These are phyloP conservation scores for Oxytropis ochrocephala DNA, from an alignment of 306 rosid species.

Conservation along the genomic window DNA sequence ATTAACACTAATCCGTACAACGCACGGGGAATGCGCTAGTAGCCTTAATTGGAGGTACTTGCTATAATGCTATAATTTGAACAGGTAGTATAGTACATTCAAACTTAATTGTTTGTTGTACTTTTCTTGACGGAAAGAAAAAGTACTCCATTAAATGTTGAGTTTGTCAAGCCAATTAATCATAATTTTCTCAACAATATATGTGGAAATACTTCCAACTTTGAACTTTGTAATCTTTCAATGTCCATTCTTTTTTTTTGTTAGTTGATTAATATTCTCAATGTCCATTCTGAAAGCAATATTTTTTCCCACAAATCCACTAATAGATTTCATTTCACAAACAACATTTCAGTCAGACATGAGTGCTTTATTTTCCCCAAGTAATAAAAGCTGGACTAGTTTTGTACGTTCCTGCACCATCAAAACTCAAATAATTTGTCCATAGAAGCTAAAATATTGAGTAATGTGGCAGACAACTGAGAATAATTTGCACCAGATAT, in stretches of 20 bases:
- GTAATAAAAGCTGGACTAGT: background rate
- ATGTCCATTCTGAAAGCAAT: slow-evolving; percentile 10
- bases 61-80: too few species aligned
- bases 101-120: too few species aligned
- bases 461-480: slow-evolving; percentile 2
- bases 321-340: background rate
- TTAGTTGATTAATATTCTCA: background rate
- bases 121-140: too few species aligned
- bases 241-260: background rate
- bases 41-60: too few species aligned
- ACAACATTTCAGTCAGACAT: background rate
- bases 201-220: background rate
- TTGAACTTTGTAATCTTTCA: background rate
- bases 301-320: background rate
- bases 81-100: too few species aligned
- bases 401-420: background rate
- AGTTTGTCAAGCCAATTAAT: background rate
- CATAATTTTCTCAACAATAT: background rate
- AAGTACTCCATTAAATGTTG: too few species aligned
- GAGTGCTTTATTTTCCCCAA: background rate
- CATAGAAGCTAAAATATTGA: background rate
- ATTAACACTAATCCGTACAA: too few species aligned
- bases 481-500: background rate
- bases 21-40: too few species aligned
- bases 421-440: background rate